Base-by-base conservation (phyloP, 2,329 filamentous ascomycete species). In the Scedosporium dehoogii region DNA sequence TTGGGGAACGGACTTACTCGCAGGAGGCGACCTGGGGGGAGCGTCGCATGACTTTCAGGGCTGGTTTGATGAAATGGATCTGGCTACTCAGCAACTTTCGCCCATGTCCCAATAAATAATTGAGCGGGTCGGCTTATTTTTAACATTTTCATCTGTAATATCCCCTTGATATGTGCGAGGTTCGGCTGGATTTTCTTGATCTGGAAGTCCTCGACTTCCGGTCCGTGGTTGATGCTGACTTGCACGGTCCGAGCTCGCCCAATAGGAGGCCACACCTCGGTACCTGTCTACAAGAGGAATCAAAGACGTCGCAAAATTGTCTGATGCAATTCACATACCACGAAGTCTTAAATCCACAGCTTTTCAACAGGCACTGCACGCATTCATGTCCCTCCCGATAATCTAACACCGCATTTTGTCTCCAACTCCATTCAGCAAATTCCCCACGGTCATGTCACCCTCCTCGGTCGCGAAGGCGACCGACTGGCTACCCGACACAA, bases 31-130 rank as follows among this genome's bases (percentile, higher is more conserved):
- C 2, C 23, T 51, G 48, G 21, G 5, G 1, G 18, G n/a, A 12
- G 5, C 41, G 16, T n/a, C 33, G 2, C 59, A 61, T 16, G 59
- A 56, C n/a, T 42, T 61, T 16, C 59, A 61, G 25, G 51, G 59
- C 27, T 61, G 59, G 59, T 56, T 61, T 33, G 59, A 61, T 6
- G 59, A 61, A 16, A 23, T 56, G n/a, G 27, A 18, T 42, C 9
- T 38, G 25, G 56, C 38, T 3, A 58, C 56, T 6, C 48, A 55
- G 48, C 48, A 55, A 23, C 23, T 55, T 21, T 55, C 48, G 7
- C 48, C 48, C n/a, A 27, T 55, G 48, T 55, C 48, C 12, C 23
- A 21, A 25, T 55, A 27, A 55, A 55, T 12, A 2, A 6, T 9
- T 21, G 18, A 12, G 4, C 18, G 12, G 14, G 1, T 48, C 12